Percentiles rank a stretch among this genome's conserved stretches.
These are phyloP conservation scores for Candida sojae DNA, from an alignment of 1,139 yeast genomes.

Conservation along the genomic window DNA sequence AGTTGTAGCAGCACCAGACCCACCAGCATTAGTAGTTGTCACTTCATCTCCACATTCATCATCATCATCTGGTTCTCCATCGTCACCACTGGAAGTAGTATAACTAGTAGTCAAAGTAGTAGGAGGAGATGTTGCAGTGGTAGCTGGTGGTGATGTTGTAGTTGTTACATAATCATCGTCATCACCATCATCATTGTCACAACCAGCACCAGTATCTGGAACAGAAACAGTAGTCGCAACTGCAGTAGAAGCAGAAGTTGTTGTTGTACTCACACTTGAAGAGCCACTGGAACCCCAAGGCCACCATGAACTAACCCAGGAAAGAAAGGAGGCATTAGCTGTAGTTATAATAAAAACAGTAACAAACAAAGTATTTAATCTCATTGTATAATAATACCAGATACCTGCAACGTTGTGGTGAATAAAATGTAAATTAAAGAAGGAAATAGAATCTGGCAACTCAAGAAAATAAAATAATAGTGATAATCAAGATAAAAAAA, in stretches of 20 bases:
- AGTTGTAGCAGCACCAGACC: not conserved
- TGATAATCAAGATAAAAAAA: not conserved
- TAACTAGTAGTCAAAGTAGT: conserved; percentile 1
- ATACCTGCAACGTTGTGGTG: not conserved
- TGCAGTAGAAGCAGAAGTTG: not conserved
- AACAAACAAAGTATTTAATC: not conserved
- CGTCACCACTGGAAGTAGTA: not conserved
- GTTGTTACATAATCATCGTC: not conserved
- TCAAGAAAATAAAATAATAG: not conserved
- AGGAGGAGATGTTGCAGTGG: not conserved
- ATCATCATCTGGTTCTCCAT: not conserved
- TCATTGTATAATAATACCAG: not conserved
- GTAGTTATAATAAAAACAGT: not conserved
- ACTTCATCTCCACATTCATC: not conserved
- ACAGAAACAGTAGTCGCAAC: not conserved
- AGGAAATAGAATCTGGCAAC: no score
- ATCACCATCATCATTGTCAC: not conserved
- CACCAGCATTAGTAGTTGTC: not conserved
- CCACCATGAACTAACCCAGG: not conserved
- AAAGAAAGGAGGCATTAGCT: not conserved
- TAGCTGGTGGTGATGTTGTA: not conserved
- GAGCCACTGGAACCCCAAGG: not conserved
- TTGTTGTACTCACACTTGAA: not conserved
- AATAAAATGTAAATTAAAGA: no score
- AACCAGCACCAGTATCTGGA: not conserved